Percentiles rank a stretch among this genome's conserved stretches.
Evolutionary conservation across 2,329 filamentous ascomycete genomes (phyloP).

Genomic region (Aspergillus carbonarius): DNA sequence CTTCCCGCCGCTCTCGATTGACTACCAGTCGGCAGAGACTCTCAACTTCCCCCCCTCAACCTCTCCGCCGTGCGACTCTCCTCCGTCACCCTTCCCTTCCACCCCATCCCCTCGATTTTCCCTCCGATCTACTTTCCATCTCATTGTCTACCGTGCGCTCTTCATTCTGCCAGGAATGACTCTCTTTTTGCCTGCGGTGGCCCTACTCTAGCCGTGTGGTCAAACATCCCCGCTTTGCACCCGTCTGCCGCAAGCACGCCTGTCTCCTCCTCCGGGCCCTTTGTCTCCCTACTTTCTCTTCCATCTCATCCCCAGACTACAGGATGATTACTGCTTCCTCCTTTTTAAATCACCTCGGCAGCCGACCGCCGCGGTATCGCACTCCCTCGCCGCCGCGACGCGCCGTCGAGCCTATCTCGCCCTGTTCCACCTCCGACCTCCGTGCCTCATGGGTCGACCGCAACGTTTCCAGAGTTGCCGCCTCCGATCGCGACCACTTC

Average conservation of each 20-base stretch:
- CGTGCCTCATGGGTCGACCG: conserved; percentile 32
- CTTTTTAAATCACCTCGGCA: conserved; percentile 35
- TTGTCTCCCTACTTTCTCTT: conserved; percentile 12
- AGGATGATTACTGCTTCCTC: conserved; percentile 43
- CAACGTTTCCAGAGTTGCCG: conserved; percentile 24
- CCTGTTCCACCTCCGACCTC: conserved; percentile 32
- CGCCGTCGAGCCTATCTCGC: conserved; percentile 48
- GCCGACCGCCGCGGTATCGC: conserved; percentile 44
- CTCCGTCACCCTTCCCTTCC: conserved; percentile 25
- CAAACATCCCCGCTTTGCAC: conserved; percentile 43
- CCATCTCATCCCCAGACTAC: conserved; percentile 7
- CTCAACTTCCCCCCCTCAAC: conserved; percentile 23
- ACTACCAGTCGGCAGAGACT: conserved; percentile 19
- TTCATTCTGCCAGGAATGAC: conserved; percentile 41
- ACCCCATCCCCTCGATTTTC: conserved; percentile 17
- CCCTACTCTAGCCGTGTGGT: conserved; percentile 43
- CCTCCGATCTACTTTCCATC: conserved; percentile 21
- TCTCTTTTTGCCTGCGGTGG: conserved; percentile 36
- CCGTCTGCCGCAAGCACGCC: conserved; percentile 37
- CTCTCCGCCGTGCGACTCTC: conserved; percentile 24
- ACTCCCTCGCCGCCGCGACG: conserved; percentile 49
- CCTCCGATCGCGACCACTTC: conserved; percentile 25
- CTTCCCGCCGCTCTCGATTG: conserved; percentile 19
- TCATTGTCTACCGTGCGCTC: conserved; percentile 26
- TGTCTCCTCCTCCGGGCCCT: conserved; percentile 25